Conservation (phyloP, 768 basidiomycete genomes). For the Hysterangium stoloniferum region DNA sequence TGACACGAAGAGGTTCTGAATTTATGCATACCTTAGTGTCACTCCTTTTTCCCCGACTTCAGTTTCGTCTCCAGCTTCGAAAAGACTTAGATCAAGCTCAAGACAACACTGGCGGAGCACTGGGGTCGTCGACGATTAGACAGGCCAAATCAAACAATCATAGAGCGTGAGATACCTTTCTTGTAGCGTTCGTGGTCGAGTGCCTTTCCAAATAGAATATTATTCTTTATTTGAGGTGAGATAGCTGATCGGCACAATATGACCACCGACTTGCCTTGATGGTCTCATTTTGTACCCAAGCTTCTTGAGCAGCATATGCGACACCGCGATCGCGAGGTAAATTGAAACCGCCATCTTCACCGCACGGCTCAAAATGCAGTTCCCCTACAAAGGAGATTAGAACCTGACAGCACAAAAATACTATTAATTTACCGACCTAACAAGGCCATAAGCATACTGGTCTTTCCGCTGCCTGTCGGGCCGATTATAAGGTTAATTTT, state of each 20-base stretch:
- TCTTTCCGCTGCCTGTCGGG: slow-evolving; percentile 12
- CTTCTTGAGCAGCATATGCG: slow-evolving; percentile 31
- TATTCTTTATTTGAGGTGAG: slow-evolving; percentile 16
- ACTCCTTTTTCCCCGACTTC: slow-evolving; percentile 57
- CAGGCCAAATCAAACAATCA: background rate
- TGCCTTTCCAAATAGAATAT: slow-evolving; percentile 30
- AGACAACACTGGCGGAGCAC: slow-evolving; percentile 24
- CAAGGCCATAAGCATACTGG: background rate
- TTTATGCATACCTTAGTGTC: slow-evolving; percentile 28
- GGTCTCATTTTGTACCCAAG: slow-evolving; percentile 32
- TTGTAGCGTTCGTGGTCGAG: slow-evolving; percentile 28
- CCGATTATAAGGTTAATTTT: slow-evolving; percentile 11
- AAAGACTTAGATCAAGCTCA: slow-evolving; percentile 28
- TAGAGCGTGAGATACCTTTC: slow-evolving; percentile 16
- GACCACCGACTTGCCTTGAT: slow-evolving; percentile 13
- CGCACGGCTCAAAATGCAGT: slow-evolving; percentile 19
- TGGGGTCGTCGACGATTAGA: background rate
- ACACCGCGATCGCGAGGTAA: slow-evolving; percentile 32
- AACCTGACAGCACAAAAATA: background rate
- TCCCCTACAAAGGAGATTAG: slow-evolving; percentile 11
- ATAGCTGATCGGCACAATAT: slow-evolving; percentile 21
- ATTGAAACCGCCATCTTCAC: slow-evolving; percentile 28
- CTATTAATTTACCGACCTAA: background rate
- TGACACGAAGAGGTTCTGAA: too few relatives aligned
- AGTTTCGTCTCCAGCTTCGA: slow-evolving; percentile 41